Evolutionary conservation across 2,329 filamentous ascomycete species (phyloP).

Genomic region (Talaromyces sp.): DNA sequence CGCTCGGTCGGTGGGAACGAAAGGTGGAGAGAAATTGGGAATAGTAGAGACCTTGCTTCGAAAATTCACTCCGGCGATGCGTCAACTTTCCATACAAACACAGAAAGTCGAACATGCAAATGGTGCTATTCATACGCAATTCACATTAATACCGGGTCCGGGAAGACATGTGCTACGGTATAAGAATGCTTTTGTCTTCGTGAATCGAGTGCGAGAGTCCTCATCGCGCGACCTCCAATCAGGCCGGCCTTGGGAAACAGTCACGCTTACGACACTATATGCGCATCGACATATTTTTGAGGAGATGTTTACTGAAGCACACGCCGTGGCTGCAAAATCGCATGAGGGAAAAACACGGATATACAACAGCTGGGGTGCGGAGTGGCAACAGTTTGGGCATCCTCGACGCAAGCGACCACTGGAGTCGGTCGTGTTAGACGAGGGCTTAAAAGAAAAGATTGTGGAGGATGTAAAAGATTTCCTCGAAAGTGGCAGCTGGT

Average conservation of each 20-base stretch:
- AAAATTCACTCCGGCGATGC: constrained; percentile 58
- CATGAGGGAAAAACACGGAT: constrained; percentile 92
- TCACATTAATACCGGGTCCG: constrained; percentile 86
- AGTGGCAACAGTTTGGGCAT: constrained; percentile 82
- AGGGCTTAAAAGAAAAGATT: constrained; percentile 77
- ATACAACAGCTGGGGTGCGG: constrained; percentile 77
- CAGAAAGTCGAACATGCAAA: constrained; percentile 60
- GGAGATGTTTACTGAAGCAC: constrained; percentile 82
- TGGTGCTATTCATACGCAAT: constrained; percentile 71
- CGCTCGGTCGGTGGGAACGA: constrained; percentile 45
- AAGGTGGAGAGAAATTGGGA: constrained; percentile 31
- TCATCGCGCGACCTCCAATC: constrained; percentile 75
- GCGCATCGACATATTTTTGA: constrained; percentile 85
- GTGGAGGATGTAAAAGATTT: constrained; percentile 81
- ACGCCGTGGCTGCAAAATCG: constrained; percentile 71
- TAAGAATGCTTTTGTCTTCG: constrained; percentile 78
- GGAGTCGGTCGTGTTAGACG: constrained; percentile 79
- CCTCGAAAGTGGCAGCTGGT: constrained; percentile 75
- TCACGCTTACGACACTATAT: constrained; percentile 89
- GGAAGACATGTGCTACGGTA: constrained; percentile 86
- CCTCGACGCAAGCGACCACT: constrained; percentile 82
- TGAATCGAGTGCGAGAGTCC: constrained; percentile 79
- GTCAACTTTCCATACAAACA: constrained; percentile 64
- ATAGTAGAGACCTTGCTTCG: constrained; percentile 54
- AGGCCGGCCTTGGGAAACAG: constrained; percentile 88